These are phyloP conservation scores for Neoscytalidium dimidiatum DNA, from an alignment of 2,329 filamentous ascomycete genomes.

Conservation along the genomic window DNA sequence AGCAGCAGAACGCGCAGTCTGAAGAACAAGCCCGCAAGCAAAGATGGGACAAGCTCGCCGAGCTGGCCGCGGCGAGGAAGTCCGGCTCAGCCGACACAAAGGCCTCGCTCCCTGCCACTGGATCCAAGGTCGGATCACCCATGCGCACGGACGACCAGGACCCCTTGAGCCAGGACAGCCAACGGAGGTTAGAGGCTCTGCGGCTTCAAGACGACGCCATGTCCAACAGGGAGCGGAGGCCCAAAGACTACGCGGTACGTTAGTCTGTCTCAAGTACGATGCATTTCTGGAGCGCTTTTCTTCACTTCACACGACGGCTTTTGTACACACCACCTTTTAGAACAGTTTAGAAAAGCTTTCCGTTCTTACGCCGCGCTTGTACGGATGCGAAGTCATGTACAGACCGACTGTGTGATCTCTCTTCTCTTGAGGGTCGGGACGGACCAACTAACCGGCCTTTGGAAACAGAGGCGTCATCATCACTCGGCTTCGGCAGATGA, in stretches of 20 bases:
- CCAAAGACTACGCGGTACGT: constrained; percentile 46
- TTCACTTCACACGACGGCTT: constrained; percentile 17
- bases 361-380: constrained; percentile 21
- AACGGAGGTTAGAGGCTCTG: constrained; percentile 84
- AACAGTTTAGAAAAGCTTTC: constrained; percentile 20
- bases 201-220: constrained; percentile 76
- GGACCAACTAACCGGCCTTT: constrained; percentile 20
- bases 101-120: constrained; percentile 24
- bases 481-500: constrained; percentile 34
- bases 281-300: constrained; percentile 32
- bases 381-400: constrained; percentile 15
- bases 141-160: constrained; percentile 73
- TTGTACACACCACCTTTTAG: constrained; percentile 21
- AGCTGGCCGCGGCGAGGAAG: constrained; percentile 74
- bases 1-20: constrained; percentile 87
- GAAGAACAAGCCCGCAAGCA: constrained; percentile 79
- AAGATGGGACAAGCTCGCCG: constrained; percentile 84
- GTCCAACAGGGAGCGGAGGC: constrained; percentile 38
- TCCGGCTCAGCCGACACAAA: constrained; percentile 38
- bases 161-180: constrained; percentile 76
- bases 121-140: constrained; percentile 41
- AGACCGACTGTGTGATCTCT: constrained; percentile 18
- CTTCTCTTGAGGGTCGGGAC: constrained; percentile 6
- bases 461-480: constrained; percentile 39
- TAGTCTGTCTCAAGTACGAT: constrained; percentile 34